Percentiles rank a stretch among this genome's conserved stretches.
These are phyloP conservation scores for Coemansia sp. DNA, from an alignment of 192 early-diverging fungal genomes.

Conservation along the genomic window DNA sequence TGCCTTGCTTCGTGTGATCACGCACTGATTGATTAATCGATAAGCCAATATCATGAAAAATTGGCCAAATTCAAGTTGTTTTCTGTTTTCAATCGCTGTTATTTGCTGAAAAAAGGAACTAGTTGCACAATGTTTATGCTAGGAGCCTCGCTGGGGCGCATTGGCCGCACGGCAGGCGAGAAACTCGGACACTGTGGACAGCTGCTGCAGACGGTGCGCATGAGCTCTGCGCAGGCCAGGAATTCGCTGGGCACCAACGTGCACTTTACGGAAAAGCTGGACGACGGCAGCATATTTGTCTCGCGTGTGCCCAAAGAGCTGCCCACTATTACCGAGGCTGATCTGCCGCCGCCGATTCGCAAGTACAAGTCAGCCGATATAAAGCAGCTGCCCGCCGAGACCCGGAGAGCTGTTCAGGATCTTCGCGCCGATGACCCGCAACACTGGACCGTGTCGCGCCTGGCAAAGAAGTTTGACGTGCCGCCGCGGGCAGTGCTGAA, in stretches of 20 bases:
- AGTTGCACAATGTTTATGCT: conserved; percentile 2
- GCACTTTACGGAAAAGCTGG: conserved; percentile 47
- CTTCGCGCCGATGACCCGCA: conserved; percentile 53
- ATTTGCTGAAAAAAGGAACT: background rate
- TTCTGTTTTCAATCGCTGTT: background rate
- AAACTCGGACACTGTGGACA: background rate
- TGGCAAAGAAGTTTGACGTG: conserved; percentile 51
- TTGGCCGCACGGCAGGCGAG: conserved; percentile 6
- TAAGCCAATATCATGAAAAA: background rate
- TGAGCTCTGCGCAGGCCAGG: conserved; percentile 46
- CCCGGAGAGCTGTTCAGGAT: conserved; percentile 24
- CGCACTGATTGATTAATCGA: background rate
- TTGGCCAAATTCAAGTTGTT: background rate
- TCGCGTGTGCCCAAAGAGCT: conserved; percentile 45
- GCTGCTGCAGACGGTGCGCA: conserved; percentile 18
- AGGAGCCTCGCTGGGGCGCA: background rate
- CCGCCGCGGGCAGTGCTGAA: conserved; percentile 32
- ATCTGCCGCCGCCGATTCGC: conserved; percentile 48
- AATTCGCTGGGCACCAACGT: conserved; percentile 47
- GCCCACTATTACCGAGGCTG: conserved; percentile 38
- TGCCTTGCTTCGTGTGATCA: background rate
- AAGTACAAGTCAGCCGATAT: conserved; percentile 12
- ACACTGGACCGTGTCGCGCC: conserved; percentile 51
- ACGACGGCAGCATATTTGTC: conserved; percentile 55
- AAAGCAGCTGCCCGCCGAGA: conserved; percentile 33